These are phyloP conservation scores for Fusarium anguioides DNA, from an alignment of 2,329 filamentous ascomycete genomes.

Conservation along the genomic window DNA sequence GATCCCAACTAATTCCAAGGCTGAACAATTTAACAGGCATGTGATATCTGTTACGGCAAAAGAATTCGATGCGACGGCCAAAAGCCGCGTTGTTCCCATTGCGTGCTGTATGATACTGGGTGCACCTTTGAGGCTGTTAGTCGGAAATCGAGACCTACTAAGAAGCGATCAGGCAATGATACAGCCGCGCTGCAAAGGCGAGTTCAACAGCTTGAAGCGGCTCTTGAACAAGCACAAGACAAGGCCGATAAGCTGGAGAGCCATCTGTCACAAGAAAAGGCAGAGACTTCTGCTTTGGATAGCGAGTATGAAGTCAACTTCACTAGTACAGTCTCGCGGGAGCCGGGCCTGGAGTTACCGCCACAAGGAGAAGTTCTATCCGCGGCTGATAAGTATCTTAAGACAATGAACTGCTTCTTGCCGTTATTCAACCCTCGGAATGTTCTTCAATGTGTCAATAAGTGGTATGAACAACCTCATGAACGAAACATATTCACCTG, in stretches of 20 bases:
- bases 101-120: not conserved
- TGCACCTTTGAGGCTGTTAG: slow-evolving; percentile 15
- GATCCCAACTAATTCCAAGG: no score
- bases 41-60: slow-evolving; percentile 31
- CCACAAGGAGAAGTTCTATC: not conserved
- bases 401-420: slow-evolving; percentile 11
- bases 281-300: fast-evolving
- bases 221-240: not conserved
- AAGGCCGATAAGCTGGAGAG: not conserved
- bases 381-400: not conserved
- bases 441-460: not conserved
- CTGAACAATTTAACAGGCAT: slow-evolving; percentile 1
- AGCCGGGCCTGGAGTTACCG: not conserved
- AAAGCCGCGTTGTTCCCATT: slow-evolving; percentile 25
- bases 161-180: fast-evolving
- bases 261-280: not conserved
- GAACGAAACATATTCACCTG: not conserved
- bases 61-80: slow-evolving; percentile 29
- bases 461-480: slow-evolving; percentile 4
- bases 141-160: not conserved
- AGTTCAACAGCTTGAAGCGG: not conserved
- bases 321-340: fast-evolving
- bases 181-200: not conserved
- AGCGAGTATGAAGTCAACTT: not conserved
- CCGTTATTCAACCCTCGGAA: slow-evolving; percentile 19